Evolutionary conservation across 352 stramenopile species (phyloP).

Genomic region (Globisporangium splendens): DNA sequence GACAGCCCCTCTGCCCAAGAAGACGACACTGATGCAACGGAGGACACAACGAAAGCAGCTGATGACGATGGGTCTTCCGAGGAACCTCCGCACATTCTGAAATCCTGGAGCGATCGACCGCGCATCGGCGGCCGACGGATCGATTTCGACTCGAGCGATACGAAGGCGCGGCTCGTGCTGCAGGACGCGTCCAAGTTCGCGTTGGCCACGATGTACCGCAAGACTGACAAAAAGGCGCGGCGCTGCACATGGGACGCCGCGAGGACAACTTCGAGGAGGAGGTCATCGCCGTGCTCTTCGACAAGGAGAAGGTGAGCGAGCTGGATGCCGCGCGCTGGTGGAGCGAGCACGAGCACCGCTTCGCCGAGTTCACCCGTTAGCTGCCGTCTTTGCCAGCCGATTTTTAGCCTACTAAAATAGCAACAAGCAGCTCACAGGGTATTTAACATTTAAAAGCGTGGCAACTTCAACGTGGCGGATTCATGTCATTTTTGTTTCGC

Average conservation of each 20-base stretch:
- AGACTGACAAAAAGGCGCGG: slow-evolving; percentile 75
- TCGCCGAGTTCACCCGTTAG: slow-evolving; percentile 24
- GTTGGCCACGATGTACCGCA: slow-evolving; percentile 83
- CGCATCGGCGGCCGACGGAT: slow-evolving; percentile 44
- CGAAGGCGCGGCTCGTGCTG: slow-evolving; percentile 65
- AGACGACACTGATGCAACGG: slow-evolving; percentile 1
- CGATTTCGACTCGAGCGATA: slow-evolving; percentile 71
- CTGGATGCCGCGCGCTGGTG: slow-evolving; percentile 71
- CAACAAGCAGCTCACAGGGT: no score
- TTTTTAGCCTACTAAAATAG: no score
- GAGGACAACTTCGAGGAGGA: slow-evolving; percentile 80
- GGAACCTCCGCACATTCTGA: slow-evolving; percentile 2
- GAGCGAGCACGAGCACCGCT: slow-evolving; percentile 65
- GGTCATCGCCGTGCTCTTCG: slow-evolving; percentile 79
- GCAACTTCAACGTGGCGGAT: no score
- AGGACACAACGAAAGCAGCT: no score
- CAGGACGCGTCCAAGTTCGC: slow-evolving; percentile 78
- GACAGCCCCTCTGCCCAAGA: background rate
- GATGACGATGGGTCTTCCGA: background rate
- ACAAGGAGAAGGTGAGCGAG: slow-evolving; percentile 82
- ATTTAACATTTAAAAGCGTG: no score
- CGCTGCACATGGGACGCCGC: slow-evolving; percentile 64
- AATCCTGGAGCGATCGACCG: slow-evolving; percentile 51
- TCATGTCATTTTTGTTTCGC: no score
- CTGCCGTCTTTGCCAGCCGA: background rate